A percentile compares a stretch with the other conserved stretches of the same genome.
Conservation (phyloP, 2,329 filamentous ascomycete species). For the Beauveria caledonica region DNA sequence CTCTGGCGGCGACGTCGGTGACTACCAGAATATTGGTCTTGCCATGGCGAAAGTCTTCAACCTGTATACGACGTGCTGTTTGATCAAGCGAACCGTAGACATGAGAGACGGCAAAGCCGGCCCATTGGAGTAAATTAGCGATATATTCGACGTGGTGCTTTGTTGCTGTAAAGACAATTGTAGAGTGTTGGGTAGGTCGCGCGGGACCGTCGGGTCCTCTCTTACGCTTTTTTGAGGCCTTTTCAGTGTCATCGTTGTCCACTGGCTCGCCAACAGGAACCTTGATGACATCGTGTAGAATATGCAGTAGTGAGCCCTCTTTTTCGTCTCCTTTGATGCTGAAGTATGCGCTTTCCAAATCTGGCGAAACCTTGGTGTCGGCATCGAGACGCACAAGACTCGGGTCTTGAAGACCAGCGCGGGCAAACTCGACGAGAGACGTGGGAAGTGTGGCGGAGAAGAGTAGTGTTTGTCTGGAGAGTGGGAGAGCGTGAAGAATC, state of each 20-base stretch:
- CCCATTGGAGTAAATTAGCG: slow-evolving; percentile 64
- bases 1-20: slow-evolving; percentile 90
- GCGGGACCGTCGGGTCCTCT: slow-evolving; percentile 43
- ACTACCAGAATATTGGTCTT: slow-evolving; percentile 87
- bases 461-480: slow-evolving; percentile 77
- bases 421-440: slow-evolving; percentile 89
- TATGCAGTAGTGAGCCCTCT: slow-evolving; percentile 81
- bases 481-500: slow-evolving; percentile 81
- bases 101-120: slow-evolving; percentile 85
- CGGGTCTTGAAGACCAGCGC: slow-evolving; percentile 87
- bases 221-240: slow-evolving; percentile 63
- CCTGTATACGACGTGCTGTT: slow-evolving; percentile 82
- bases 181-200: slow-evolving; percentile 81
- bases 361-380: slow-evolving; percentile 91
- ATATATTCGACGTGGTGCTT: slow-evolving; percentile 98
- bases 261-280: slow-evolving; percentile 65
- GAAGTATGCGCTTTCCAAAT: slow-evolving; percentile 94
- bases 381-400: slow-evolving; percentile 84
- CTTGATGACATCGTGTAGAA: slow-evolving; percentile 86
- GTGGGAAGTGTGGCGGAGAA: slow-evolving; percentile 95
- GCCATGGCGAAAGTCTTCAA: slow-evolving; percentile 80
- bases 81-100: slow-evolving; percentile 94
- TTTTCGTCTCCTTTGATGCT: slow-evolving; percentile 87
- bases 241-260: slow-evolving; percentile 37
- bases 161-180: slow-evolving; percentile 88